Evolutionary conservation across 2,329 filamentous ascomycete species (phyloP).

Genomic region (Colletotrichum theobromicola): DNA sequence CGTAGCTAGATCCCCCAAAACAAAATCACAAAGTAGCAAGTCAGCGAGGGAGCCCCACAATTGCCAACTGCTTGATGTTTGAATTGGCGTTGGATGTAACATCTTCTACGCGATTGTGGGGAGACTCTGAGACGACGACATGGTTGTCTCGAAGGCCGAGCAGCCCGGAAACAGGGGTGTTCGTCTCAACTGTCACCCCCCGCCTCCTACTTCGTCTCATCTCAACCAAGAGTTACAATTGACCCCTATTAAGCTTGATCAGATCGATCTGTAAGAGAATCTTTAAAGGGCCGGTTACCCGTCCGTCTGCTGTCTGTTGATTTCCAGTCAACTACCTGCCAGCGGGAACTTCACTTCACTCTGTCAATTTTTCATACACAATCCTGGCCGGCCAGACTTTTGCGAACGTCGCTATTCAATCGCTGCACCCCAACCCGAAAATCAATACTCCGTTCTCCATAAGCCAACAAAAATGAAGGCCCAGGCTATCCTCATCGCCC

Average conservation of each 20-base stretch:
- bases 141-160: background rate
- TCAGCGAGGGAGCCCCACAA: background rate
- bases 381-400: constrained; percentile 2
- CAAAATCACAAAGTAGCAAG: background rate
- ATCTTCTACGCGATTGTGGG: background rate
- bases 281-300: background rate
- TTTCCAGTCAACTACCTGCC: background rate
- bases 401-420: background rate
- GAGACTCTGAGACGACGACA: background rate
- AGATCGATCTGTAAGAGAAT: background rate
- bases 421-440: background rate
- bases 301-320: background rate
- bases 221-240: background rate
- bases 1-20: background rate
- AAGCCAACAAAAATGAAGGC: background rate
- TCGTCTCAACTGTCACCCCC: constrained; percentile 1
- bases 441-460: background rate
- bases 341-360: background rate
- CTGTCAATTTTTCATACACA: background rate
- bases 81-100: background rate
- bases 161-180: background rate
- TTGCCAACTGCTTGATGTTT: background rate
- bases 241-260: background rate
- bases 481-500: background rate
- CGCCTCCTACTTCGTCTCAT: constrained; percentile 4